Percentiles rank a stretch among this genome's conserved stretches.
These are phyloP conservation scores for Chlamydomonas sphaeroides DNA, from an alignment of 139 green algal genomes.

Conservation along the genomic window DNA sequence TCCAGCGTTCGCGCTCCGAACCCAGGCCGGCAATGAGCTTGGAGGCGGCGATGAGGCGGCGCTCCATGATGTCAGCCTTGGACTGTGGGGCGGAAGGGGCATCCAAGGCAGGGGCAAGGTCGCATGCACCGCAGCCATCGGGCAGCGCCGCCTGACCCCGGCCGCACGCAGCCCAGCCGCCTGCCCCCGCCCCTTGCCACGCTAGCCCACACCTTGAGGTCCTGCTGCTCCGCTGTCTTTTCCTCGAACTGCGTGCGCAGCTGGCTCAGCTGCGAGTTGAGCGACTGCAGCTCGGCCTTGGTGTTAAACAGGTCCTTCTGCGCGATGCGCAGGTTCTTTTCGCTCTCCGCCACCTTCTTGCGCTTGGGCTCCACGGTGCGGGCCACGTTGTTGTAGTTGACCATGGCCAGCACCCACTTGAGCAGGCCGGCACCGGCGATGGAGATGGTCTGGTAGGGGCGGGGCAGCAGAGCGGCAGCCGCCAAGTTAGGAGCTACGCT, in stretches of 20 bases:
- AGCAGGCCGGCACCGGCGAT: conserved; percentile 71
- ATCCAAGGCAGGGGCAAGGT: no score
- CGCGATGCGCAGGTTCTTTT: conserved; percentile 82
- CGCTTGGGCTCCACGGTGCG: conserved; percentile 85
- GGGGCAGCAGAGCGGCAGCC: no score
- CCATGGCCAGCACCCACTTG: conserved; percentile 90
- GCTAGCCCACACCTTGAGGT: conserved; percentile 45
- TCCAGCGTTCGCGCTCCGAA: conserved; percentile 83
- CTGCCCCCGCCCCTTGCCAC: neutral
- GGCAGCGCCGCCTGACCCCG: no score
- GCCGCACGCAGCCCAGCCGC: no score
- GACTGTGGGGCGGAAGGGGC: conserved; percentile 41
- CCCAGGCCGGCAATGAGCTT: conserved; percentile 79
- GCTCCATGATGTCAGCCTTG: conserved; percentile 89
- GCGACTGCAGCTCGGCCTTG: conserved; percentile 72
- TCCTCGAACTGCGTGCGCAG: conserved; percentile 80
- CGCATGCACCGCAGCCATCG: no score
- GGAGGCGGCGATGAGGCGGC: conserved; percentile 79
- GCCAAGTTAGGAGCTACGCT: no score
- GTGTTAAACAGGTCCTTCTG: conserved; percentile 78
- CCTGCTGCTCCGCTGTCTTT: conserved; percentile 78
- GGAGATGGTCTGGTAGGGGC: conserved; percentile 36
- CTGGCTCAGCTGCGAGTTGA: conserved; percentile 69
- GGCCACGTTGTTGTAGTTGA: conserved; percentile 89
- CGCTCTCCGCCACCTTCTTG: conserved; percentile 81